Percentiles rank a stretch among this genome's conserved stretches.
Conservation (phyloP, 805 yeast species). For the Saccharomycopsis sp. region DNA sequence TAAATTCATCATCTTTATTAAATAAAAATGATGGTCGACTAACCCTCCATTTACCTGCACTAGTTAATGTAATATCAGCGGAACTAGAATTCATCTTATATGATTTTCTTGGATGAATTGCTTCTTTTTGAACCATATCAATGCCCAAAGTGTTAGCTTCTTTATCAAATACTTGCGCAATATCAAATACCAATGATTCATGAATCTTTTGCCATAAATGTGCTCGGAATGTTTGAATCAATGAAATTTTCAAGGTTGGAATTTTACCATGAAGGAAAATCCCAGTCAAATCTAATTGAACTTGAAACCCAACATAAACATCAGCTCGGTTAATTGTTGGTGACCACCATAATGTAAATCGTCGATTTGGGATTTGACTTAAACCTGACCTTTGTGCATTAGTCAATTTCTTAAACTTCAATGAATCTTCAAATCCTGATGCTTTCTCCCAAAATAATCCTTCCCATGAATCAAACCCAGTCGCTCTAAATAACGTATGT, state of each 20-base stretch:
- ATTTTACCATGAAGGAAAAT: conserved; percentile 96
- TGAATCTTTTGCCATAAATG: conserved; percentile 99
- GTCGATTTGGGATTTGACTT: conserved; percentile 94
- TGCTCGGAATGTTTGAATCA: conserved; percentile 94
- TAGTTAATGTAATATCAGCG: conserved; percentile 78
- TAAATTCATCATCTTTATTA: conserved; percentile 60
- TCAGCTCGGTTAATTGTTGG: conserved; percentile 98
- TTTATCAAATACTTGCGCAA: conserved; percentile 86
- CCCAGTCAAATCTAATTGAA: conserved; percentile 93
- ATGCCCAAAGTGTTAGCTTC: conserved; percentile 79
- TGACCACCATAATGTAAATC: conserved; percentile 99
- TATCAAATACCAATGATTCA: conserved; percentile 87
- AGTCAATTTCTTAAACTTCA: conserved; percentile 89
- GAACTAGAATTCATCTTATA: conserved; percentile 95
- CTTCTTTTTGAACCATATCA: conserved; percentile 80
- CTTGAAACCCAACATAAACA: conserved; percentile 95
- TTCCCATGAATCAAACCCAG: conserved; percentile 98
- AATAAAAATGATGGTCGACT: conserved; percentile 73
- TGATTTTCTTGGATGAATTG: conserved; percentile 95
- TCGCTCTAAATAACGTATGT: conserved; percentile 91
- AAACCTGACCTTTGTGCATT: conserved; percentile 97
- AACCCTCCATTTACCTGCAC: conserved; percentile 77
- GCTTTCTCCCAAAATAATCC: conserved; percentile 98
- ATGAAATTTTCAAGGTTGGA: conserved; percentile 91
- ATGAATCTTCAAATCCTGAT: conserved; percentile 92